Evolutionary conservation across 1,284 basidiomycete species (phyloP), one percentile per base, ranked within the genome.

Genomic region (Trametes pubescens): DNA sequence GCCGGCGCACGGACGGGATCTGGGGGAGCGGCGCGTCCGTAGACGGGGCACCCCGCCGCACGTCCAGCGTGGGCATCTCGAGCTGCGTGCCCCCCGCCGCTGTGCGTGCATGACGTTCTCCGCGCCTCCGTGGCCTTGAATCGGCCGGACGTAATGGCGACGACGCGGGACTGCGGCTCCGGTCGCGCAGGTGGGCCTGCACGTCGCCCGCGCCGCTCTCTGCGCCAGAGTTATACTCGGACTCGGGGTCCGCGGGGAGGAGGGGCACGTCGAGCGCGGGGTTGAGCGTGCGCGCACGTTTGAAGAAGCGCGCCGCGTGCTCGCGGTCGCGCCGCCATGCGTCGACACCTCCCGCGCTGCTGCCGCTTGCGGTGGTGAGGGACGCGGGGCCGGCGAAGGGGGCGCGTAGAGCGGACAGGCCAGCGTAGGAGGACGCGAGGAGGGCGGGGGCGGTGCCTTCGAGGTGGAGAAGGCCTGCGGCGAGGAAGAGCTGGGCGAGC

Each of bases 261-360:
- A 83, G 74, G 11, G 91, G 91, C 13, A 91, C 85, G 54, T 92
- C 89, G 34, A 93, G 79, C 40, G 78, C 77, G 3, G 89, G 86
- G 54, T 85, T 79, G 24, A 93, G 76, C 37, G 72, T 69, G 37
- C 82, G 83, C 9, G 91, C 90, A 29, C 86, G 85, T 62, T 90
- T 87, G 74, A 93, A 92, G 72, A 87, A 91, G 51, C 81, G 82
- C 22, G 83, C 79, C 8, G 91, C 91, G 34, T 84, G 80, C 66
- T 87, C 86, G 43, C 89, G 83, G 74, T 93, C 91, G 47, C 83
- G 84, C 69, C 82, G 85, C 90, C 91, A 92, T 7, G 84, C 85
- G 65, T 86, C 87, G 70, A 86, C 83, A 34, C 79, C 80, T 24
- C 66, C 60, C 32, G 58, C 29, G 51, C 64, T 62, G 13, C 66